A percentile compares a stretch with the other conserved stretches of the same genome.
Conservation (phyloP, 306 rosid genomes). For the Adenanthera pavonina region DNA sequence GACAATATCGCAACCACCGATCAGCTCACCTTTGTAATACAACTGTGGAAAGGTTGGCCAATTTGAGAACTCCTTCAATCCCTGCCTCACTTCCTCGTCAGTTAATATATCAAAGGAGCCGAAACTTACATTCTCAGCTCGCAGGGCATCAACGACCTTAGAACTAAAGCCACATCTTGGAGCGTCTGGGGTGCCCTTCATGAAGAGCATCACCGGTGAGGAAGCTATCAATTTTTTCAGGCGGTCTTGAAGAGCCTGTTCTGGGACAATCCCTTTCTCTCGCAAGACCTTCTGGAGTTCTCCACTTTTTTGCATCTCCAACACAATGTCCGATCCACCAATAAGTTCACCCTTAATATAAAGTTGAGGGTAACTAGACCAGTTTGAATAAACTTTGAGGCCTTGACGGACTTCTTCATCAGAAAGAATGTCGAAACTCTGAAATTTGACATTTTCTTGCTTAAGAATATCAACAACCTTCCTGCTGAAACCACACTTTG, state of each 20-base stretch:
- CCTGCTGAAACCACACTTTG: slow-evolving; percentile 92
- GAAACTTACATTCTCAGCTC: slow-evolving; percentile 68
- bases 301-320: slow-evolving; percentile 97
- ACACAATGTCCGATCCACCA: slow-evolving; percentile 91
- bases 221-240: slow-evolving; percentile 70
- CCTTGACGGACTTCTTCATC: slow-evolving; percentile 94
- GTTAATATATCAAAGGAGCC: slow-evolving; percentile 80
- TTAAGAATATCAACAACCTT: slow-evolving; percentile 89
- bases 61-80: slow-evolving; percentile 77
- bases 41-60: slow-evolving; percentile 99
- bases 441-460: slow-evolving; percentile 78
- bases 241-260: slow-evolving; percentile 69
- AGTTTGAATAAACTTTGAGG: slow-evolving; percentile 86
- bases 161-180: slow-evolving; percentile 96
- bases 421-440: slow-evolving; percentile 79
- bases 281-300: slow-evolving; percentile 69
- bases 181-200: slow-evolving; percentile 91
- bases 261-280: slow-evolving; percentile 63
- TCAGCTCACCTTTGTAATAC: slow-evolving; percentile 83
- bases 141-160: slow-evolving; percentile 75
- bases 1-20: slow-evolving; percentile 88
- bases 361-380: slow-evolving; percentile 96
- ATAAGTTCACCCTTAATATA: slow-evolving; percentile 79
- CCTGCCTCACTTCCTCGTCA: slow-evolving; percentile 91
- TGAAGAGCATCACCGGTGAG: slow-evolving; percentile 85